Conservation (phyloP, 768 basidiomycete genomes). For the Tubosaeta sp. region DNA sequence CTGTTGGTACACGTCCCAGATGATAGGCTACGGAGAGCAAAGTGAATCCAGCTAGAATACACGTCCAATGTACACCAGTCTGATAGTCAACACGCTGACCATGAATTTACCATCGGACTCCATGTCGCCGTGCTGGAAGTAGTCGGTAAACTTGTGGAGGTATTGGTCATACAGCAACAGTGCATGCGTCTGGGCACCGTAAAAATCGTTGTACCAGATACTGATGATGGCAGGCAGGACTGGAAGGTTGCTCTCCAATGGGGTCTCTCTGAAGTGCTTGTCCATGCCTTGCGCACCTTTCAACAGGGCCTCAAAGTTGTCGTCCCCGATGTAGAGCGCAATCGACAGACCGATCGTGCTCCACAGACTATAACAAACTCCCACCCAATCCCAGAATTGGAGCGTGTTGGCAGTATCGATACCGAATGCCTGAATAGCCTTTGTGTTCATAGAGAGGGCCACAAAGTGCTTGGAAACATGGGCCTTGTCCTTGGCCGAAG, state of each 20-base stretch:
- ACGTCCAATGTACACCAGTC: constrained; percentile 69
- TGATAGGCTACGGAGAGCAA: constrained; percentile 74
- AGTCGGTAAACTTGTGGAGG: constrained; percentile 98
- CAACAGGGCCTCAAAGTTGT: constrained; percentile 88
- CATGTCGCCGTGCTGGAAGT: constrained; percentile 99
- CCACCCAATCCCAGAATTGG: constrained; percentile 99
- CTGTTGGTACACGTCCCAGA: constrained; percentile 99
- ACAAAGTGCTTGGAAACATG: constrained; percentile 99
- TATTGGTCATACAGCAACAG: constrained; percentile 98
- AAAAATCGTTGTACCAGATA: constrained; percentile 99
- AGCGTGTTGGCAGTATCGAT: constrained; percentile 95
- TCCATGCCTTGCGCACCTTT: constrained; percentile 97
- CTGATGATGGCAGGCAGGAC: constrained; percentile 87
- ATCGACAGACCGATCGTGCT: constrained; percentile 97
- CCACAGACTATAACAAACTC: constrained; percentile 97
- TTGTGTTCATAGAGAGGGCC: constrained; percentile 93
- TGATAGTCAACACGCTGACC: constrained; percentile 93
- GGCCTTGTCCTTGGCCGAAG: constrained; percentile 72
- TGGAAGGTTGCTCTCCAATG: constrained; percentile 86
- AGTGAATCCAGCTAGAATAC: neutral
- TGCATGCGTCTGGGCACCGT: constrained; percentile 91
- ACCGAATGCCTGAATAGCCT: constrained; percentile 89
- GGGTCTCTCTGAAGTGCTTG: constrained; percentile 88
- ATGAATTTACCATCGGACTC: constrained; percentile 98
- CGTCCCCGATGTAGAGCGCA: constrained; percentile 87